Conservation (phyloP, 305 asterid species). For the Fraxinus xanthoxyloides region DNA sequence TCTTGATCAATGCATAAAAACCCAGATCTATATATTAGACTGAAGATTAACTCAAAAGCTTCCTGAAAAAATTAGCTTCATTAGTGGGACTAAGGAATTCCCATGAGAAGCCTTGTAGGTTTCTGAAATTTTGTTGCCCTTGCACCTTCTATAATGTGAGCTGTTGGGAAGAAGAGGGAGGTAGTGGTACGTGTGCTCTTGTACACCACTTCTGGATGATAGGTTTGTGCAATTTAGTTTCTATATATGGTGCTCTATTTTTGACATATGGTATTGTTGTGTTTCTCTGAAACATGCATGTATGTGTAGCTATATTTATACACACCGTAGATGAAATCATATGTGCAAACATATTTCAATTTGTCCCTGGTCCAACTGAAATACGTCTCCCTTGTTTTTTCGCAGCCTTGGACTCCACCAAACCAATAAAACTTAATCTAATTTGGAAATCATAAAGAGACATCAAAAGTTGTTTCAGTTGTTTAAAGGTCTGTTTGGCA, state of each 20-base stretch:
- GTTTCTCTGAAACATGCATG: neutral
- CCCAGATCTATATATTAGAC: neutral
- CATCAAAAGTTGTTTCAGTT: neutral
- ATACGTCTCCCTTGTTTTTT: neutral
- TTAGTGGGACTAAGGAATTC: neutral
- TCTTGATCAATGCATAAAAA: neutral
- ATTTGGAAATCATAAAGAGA: neutral
- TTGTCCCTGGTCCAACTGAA: neutral
- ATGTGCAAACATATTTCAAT: neutral
- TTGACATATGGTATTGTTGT: neutral
- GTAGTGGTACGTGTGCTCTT: neutral
- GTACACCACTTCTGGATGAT: neutral
- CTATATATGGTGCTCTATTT: neutral
- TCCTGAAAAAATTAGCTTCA: neutral
- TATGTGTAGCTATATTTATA: neutral
- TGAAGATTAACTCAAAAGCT: neutral
- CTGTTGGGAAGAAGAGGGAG: neutral
- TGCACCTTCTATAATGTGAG: neutral
- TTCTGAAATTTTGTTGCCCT: neutral
- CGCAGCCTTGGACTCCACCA: neutral
- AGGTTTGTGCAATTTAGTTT: neutral
- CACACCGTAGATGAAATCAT: neutral
- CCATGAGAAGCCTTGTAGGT: neutral
- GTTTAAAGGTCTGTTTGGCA: neutral
- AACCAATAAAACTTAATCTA: neutral